phyloP scores from a whole-genome alignment of 768 basidiomycete species.

The Hygrophorus pudorinus region DNA sequence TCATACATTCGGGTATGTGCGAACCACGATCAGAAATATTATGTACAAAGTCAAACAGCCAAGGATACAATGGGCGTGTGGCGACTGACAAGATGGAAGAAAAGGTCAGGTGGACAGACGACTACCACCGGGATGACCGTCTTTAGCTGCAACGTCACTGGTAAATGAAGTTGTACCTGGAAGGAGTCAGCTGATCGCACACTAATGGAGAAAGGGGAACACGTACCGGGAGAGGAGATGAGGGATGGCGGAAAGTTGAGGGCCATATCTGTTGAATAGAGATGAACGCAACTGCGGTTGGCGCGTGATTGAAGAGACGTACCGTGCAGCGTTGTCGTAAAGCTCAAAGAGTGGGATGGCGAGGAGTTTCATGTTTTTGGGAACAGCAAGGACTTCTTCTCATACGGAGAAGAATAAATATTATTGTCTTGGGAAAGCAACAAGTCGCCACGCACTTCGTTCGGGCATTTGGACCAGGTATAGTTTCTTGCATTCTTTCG shows the following conservation, averaged over 20 bases:
- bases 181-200: conserved; percentile 55
- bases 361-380: conserved; percentile 97
- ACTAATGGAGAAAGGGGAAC: conserved; percentile 11
- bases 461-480: conserved; percentile 95
- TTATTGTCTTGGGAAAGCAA: not conserved
- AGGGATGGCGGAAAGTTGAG: conserved; percentile 89
- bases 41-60: too few relatives aligned
- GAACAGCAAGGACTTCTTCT: conserved; percentile 89
- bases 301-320: conserved; percentile 11
- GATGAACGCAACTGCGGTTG: not conserved
- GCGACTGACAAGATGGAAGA: too few relatives aligned
- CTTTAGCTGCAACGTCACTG: conserved; percentile 30
- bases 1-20: too few relatives aligned
- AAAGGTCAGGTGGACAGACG: not conserved
- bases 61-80: too few relatives aligned
- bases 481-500: conserved; percentile 96
- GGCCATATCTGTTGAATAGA: conserved; percentile 55
- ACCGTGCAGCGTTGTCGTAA: conserved; percentile 94
- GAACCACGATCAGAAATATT: too few relatives aligned
- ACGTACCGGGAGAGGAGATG: conserved; percentile 77
- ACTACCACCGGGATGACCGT: not conserved
- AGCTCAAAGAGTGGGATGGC: conserved; percentile 95
- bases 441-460: conserved; percentile 50
- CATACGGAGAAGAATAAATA: not conserved
- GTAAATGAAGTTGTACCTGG: conserved; percentile 77